Evolutionary conservation across 2,329 filamentous ascomycete species (phyloP).

Genomic region (Hyphodiscus sp.): DNA sequence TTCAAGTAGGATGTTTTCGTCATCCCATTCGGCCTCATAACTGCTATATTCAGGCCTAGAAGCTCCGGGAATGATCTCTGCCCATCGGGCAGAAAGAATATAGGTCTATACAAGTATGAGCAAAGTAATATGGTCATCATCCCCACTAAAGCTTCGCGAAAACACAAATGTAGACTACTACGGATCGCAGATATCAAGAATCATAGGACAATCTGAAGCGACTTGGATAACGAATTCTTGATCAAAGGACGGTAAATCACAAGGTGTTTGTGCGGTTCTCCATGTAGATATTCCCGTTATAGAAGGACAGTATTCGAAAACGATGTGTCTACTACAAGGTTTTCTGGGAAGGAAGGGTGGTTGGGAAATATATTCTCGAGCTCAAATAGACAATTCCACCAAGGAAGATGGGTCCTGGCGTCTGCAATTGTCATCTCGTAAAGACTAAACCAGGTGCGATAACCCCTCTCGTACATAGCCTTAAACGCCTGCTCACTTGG

Average conservation of each 20-base stretch:
- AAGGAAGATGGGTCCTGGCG: slow-evolving; percentile 9
- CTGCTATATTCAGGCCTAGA: slow-evolving; percentile 15
- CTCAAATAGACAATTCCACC: slow-evolving; percentile 12
- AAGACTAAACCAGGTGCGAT: no score
- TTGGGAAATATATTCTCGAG: slow-evolving; percentile 14
- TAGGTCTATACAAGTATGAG: slow-evolving; percentile 28
- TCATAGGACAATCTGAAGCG: slow-evolving; percentile 17
- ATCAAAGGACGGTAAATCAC: slow-evolving; percentile 22
- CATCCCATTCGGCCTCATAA: slow-evolving; percentile 13
- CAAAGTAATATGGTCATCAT: slow-evolving; percentile 18
- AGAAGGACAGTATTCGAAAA: slow-evolving; percentile 20
- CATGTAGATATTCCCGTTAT: slow-evolving; percentile 20
- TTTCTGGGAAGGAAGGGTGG: slow-evolving; percentile 20
- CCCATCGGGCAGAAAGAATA: slow-evolving; percentile 29
- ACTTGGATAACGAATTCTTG: slow-evolving; percentile 19
- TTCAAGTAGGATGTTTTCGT: slow-evolving; percentile 3
- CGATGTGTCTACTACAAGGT: slow-evolving; percentile 13
- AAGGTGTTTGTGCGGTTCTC: slow-evolving; percentile 12
- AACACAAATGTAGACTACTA: slow-evolving; percentile 15
- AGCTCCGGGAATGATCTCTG: slow-evolving; percentile 27
- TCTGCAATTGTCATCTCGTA: no score
- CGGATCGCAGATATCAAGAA: slow-evolving; percentile 9
- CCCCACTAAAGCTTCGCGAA: slow-evolving; percentile 5
- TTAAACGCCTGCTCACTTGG: no score
- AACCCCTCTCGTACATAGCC: no score